A percentile compares a stretch with the other conserved stretches of the same genome.
Evolutionary conservation across 345 rosid genomes (phyloP).

Genomic region (Sisymbrium irio): DNA sequence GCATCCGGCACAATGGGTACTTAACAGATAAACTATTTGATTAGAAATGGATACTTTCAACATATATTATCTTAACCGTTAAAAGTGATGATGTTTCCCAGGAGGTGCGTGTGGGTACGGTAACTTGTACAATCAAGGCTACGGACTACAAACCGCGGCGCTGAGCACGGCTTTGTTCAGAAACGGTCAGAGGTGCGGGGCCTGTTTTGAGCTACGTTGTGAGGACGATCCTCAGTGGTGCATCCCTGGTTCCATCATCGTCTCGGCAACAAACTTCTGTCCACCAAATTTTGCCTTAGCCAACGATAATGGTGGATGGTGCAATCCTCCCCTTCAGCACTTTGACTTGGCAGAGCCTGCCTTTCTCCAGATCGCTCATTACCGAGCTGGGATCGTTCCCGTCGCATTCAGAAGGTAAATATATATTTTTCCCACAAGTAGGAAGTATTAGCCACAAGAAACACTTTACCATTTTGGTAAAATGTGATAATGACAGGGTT

Average conservation of each 20-base stretch:
- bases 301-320: conserved; percentile 64
- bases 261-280: conserved; percentile 52
- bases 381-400: conserved; percentile 61
- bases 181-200: conserved; percentile 44
- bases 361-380: conserved; percentile 54
- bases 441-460: not conserved
- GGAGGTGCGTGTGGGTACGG: conserved; percentile 52
- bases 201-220: conserved; percentile 44
- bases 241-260: conserved; percentile 35
- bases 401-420: conserved; percentile 50
- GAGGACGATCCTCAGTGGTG: conserved; percentile 45
- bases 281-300: conserved; percentile 54
- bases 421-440: no score
- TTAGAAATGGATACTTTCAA: no score
- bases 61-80: not conserved
- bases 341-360: conserved; percentile 62
- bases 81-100: not conserved
- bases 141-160: conserved; percentile 45
- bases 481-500: conserved; percentile 36
- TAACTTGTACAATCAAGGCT: conserved; percentile 26
- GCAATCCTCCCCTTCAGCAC: conserved; percentile 64
- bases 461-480: not conserved
- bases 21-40: not conserved
- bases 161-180: conserved; percentile 46
- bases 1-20: conserved; percentile 38